These are phyloP conservation scores for Jaapia argillacea DNA, from an alignment of 768 basidiomycete species.

Conservation along the genomic window DNA sequence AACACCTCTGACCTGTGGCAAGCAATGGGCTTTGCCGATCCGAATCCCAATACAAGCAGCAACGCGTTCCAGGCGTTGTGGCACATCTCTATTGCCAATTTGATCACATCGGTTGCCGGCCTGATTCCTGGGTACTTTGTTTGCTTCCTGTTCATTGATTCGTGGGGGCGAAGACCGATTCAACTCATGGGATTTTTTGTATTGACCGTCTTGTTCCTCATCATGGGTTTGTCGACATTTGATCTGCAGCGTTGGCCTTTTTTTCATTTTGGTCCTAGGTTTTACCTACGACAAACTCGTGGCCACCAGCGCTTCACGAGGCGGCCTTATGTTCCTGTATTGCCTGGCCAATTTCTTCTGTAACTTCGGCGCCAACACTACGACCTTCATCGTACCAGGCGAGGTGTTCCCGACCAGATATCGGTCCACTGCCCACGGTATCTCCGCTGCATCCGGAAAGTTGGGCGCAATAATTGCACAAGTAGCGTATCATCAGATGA, in stretches of 20 bases:
- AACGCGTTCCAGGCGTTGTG: constrained; percentile 46
- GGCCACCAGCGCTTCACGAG: constrained; percentile 27
- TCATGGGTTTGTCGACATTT: constrained; percentile 44
- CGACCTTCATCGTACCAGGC: constrained; percentile 74
- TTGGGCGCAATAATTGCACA: constrained; percentile 76
- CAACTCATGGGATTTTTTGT: constrained; percentile 70
- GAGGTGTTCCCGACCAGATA: constrained; percentile 86
- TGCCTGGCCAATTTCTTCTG: constrained; percentile 87
- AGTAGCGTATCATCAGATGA: constrained; percentile 60
- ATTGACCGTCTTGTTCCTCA: constrained; percentile 55
- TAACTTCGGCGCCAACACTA: constrained; percentile 78
- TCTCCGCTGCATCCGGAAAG: constrained; percentile 77
- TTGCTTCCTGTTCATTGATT: constrained; percentile 57
- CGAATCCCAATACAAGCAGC: constrained; percentile 21
- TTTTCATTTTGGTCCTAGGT: constrained; percentile 26
- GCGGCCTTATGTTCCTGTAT: constrained; percentile 75
- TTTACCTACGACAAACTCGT: constrained; percentile 55
- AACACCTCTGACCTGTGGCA: constrained; percentile 70
- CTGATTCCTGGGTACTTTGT: constrained; percentile 76
- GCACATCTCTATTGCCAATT: constrained; percentile 65
- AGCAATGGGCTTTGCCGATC: constrained; percentile 64
- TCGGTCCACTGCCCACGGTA: constrained; percentile 77
- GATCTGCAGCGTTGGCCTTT: background rate
- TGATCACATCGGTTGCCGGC: constrained; percentile 68
- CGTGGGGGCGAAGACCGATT: constrained; percentile 75